Conservation (phyloP, 495 filamentous ascomycete genomes). For the Penicillium soppii region DNA sequence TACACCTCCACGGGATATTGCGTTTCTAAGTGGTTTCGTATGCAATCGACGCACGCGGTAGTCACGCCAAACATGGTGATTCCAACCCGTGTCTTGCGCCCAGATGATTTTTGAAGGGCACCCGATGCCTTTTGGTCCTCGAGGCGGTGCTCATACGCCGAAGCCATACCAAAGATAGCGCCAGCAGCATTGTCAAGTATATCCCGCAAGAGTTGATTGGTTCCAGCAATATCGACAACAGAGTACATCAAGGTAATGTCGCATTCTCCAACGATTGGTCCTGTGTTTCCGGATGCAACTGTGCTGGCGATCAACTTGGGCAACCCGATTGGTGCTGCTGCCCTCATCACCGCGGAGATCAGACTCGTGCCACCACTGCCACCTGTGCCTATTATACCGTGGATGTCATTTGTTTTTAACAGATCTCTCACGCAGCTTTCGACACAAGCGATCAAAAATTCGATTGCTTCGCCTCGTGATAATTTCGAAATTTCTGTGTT, state of each 20-base stretch:
- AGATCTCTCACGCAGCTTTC: conserved; percentile 34
- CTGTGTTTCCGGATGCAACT: conserved; percentile 61
- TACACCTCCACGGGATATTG: conserved; percentile 49
- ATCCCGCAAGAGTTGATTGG: conserved; percentile 54
- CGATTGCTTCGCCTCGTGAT: conserved; percentile 50
- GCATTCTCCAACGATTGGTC: conserved; percentile 57
- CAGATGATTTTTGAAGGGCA: conserved; percentile 9
- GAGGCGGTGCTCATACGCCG: conserved; percentile 27
- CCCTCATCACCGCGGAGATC: conserved; percentile 55
- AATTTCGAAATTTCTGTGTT: conserved; percentile 15
- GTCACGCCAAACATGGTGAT: conserved; percentile 78
- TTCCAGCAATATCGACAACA: conserved; percentile 67
- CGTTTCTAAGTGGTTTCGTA: conserved; percentile 43
- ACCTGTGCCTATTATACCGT: conserved; percentile 56
- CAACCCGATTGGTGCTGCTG: conserved; percentile 57
- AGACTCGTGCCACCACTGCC: conserved; percentile 60
- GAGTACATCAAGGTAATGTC: conserved; percentile 70
- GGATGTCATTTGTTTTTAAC: conserved; percentile 33
- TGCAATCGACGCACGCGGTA: conserved; percentile 55
- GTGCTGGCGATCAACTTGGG: conserved; percentile 72
- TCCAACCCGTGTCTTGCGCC: conserved; percentile 46
- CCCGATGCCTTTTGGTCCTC: not conserved
- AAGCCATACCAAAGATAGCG: conserved; percentile 56
- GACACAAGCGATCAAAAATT: conserved; percentile 45
- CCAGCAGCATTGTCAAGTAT: conserved; percentile 62